A percentile compares a stretch with the other conserved stretches of the same genome.
phyloP scores from a whole-genome alignment of 495 filamentous ascomycete species.

The Aspergillus coremiiformis region DNA sequence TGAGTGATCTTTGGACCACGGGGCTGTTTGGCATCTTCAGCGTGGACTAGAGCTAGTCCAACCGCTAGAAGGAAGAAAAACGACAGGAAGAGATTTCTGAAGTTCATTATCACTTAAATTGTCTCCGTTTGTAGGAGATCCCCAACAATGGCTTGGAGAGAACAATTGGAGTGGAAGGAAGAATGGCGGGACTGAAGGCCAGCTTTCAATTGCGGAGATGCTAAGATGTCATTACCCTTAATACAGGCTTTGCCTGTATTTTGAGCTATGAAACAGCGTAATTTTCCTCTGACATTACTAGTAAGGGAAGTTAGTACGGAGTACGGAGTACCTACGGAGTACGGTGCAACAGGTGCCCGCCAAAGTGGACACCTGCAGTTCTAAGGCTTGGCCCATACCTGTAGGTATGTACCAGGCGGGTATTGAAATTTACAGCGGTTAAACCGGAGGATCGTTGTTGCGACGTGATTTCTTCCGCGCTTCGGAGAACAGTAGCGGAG shows the following conservation, averaged over 20 bases:
- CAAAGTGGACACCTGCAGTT: too few relatives aligned
- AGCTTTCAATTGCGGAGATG: slow-evolving; percentile 38
- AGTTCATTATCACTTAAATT: slow-evolving; percentile 40
- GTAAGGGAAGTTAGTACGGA: too few relatives aligned
- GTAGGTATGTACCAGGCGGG: too few relatives aligned
- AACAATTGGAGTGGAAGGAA: slow-evolving; percentile 10
- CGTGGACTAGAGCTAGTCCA: slow-evolving; percentile 54
- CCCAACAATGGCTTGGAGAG: slow-evolving; percentile 6
- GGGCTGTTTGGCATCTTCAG: slow-evolving; percentile 63
- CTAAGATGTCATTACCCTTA: slow-evolving; percentile 5
- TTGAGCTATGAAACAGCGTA: neutral
- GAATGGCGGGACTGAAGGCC: slow-evolving; percentile 23
- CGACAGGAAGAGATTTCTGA: slow-evolving; percentile 50
- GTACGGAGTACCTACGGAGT: too few relatives aligned
- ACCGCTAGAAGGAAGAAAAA: slow-evolving; percentile 68
- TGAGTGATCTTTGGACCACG: slow-evolving; percentile 95
- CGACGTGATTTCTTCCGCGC: slow-evolving; percentile 26
- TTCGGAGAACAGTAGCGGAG: slow-evolving; percentile 11
- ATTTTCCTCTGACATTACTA: slow-evolving; percentile 2
- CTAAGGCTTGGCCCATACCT: slow-evolving; percentile 1
- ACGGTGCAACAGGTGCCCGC: too few relatives aligned
- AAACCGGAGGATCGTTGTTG: slow-evolving; percentile 32
- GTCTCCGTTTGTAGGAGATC: slow-evolving; percentile 1
- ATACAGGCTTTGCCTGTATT: slow-evolving; percentile 1
- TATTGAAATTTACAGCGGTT: slow-evolving; percentile 5